A percentile compares a stretch with the other conserved stretches of the same genome.
Evolutionary conservation across 2,329 filamentous ascomycete genomes (phyloP).

Genomic region (Sporothrix euskadiensis): DNA sequence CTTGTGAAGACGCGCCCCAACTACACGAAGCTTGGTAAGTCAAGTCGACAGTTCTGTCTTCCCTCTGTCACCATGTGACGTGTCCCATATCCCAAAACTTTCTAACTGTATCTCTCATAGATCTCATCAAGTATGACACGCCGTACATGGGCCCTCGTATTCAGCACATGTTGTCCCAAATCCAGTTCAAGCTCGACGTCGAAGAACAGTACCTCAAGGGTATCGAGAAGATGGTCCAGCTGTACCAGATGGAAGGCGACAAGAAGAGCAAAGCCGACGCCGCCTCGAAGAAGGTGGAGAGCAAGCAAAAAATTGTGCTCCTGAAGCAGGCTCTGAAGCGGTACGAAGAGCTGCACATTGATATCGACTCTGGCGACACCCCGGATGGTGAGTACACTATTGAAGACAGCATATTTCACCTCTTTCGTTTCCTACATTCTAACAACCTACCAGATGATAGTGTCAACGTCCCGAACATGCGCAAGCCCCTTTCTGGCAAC

Average conservation of each 20-base stretch:
- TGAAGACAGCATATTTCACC: no score
- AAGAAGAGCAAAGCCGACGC: slow-evolving; percentile 93
- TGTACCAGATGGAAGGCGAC: slow-evolving; percentile 97
- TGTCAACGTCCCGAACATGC: slow-evolving; percentile 89
- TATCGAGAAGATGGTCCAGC: slow-evolving; percentile 98
- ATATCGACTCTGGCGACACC: slow-evolving; percentile 76
- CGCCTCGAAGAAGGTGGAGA: slow-evolving; percentile 84
- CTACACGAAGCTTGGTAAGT: slow-evolving; percentile 91
- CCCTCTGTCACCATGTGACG: not conserved
- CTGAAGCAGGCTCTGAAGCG: slow-evolving; percentile 93
- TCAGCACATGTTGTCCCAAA: slow-evolving; percentile 97
- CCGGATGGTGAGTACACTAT: slow-evolving; percentile 68
- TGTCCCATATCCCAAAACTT: no score
- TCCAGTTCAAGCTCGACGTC: slow-evolving; percentile 98
- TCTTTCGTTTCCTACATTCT: not conserved
- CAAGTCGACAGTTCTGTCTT: slow-evolving; percentile 39
- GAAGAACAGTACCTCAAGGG: slow-evolving; percentile 99
- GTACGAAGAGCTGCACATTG: slow-evolving; percentile 96
- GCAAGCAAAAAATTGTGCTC: slow-evolving; percentile 95
- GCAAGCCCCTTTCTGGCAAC: slow-evolving; percentile 92
- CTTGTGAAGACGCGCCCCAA: slow-evolving; percentile 78
- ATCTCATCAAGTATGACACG: slow-evolving; percentile 98
- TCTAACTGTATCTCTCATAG: slow-evolving; percentile 47
- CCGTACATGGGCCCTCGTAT: slow-evolving; percentile 94
- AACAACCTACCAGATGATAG: slow-evolving; percentile 73